Conservation (phyloP, 306 rosid species). For the Cyclanthera cordifolia region DNA sequence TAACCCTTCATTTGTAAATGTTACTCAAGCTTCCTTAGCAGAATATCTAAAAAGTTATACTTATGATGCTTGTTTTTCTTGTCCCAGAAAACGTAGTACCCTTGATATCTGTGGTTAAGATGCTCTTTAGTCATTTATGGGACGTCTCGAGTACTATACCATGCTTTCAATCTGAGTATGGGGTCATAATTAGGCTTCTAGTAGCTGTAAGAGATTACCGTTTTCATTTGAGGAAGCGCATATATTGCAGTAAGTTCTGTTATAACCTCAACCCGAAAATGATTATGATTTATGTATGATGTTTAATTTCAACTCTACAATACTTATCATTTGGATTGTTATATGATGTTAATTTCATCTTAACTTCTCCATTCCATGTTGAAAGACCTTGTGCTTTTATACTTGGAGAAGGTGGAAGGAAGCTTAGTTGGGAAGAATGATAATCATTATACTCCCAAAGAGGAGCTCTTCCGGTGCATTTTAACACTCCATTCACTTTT, state of each 20-base stretch:
- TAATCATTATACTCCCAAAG: conserved; percentile 45
- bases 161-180: conserved; percentile 79
- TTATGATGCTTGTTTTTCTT: conserved; percentile 11
- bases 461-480: conserved; percentile 74
- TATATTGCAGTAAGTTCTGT: conserved; percentile 56
- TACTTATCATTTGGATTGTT: conserved; percentile 12
- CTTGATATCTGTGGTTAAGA: conserved; percentile 49
- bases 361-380: conserved; percentile 16
- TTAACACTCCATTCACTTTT: conserved; percentile 69
- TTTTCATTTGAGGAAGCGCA: conserved; percentile 66
- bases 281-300: conserved; percentile 15
- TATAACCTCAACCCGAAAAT: conserved; percentile 4
- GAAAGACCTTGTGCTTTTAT: conserved; percentile 50
- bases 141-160: conserved; percentile 64
- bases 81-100: conserved; percentile 46
- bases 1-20: not conserved
- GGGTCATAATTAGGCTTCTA: conserved; percentile 60
- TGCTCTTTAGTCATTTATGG: conserved; percentile 61
- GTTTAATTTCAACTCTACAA: not conserved
- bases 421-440: conserved; percentile 46
- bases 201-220: conserved; percentile 63
- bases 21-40: not conserved
- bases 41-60: not conserved
- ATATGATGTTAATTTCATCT: conserved; percentile 11
- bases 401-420: conserved; percentile 52